These are phyloP conservation scores for Trichophyton rubrum DNA, from an alignment of 2,329 filamentous ascomycete species.

Conservation along the genomic window DNA sequence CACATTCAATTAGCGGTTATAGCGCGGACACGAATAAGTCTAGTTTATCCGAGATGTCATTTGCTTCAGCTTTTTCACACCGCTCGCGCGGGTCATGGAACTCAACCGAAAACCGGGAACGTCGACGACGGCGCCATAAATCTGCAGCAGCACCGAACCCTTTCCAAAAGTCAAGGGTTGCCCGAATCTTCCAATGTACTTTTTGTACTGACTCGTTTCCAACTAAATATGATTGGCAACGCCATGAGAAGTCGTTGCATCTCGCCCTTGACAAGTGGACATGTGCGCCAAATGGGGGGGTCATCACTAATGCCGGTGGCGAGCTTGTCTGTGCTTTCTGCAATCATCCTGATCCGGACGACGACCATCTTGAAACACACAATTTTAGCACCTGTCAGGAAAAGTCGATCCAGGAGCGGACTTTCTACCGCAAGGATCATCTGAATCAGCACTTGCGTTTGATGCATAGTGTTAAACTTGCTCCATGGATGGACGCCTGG, in stretches of 20 bases:
- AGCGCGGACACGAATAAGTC: conserved; percentile 45
- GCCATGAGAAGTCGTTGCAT: conserved; percentile 48
- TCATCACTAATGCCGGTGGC: conserved; percentile 37
- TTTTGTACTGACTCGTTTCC: conserved; percentile 47
- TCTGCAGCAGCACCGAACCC: conserved; percentile 31
- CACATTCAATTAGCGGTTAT: conserved; percentile 42
- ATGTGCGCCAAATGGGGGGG: conserved; percentile 46
- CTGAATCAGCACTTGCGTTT: conserved; percentile 48
- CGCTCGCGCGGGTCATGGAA: conserved; percentile 45
- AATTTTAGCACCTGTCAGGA: conserved; percentile 48
- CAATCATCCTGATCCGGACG: conserved; percentile 39
- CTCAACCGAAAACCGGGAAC: conserved; percentile 47
- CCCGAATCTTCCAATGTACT: conserved; percentile 45
- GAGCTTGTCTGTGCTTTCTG: conserved; percentile 48
- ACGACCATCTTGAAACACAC: conserved; percentile 47
- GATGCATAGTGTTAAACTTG: conserved; percentile 47
- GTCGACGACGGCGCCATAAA: conserved; percentile 43
- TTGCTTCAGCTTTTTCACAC: conserved; percentile 45
- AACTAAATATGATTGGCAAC: conserved; percentile 48
- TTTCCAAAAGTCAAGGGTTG: conserved; percentile 30
- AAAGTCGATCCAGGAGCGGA: conserved; percentile 47
- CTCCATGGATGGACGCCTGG: conserved; percentile 46
- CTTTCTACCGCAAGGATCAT: conserved; percentile 52
- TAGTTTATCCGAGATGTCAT: conserved; percentile 42
- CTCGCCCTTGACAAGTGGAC: conserved; percentile 47